Conservation (phyloP, 1,284 basidiomycete genomes). For the Ceratobasidium sp. region DNA sequence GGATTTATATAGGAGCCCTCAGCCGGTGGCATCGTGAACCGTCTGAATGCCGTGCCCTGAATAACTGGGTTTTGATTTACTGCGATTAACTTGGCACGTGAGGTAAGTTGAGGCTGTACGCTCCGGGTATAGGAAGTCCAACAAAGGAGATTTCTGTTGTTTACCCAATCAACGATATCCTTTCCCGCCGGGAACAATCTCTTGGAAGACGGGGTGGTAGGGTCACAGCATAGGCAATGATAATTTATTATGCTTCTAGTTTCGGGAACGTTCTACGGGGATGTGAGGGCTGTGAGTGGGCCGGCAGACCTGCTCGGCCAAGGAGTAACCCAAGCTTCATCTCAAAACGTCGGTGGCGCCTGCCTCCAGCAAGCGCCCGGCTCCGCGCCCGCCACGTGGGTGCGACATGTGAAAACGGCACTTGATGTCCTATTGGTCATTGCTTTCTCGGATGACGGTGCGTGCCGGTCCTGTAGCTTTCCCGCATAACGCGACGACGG, state of each 20-base stretch:
- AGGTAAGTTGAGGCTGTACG: conserved; percentile 9
- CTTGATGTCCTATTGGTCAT: conserved; percentile 26
- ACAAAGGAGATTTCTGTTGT: background rate
- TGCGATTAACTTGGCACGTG: background rate
- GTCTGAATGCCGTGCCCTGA: background rate
- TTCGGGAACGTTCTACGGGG: too few species aligned
- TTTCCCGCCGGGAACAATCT: too few species aligned
- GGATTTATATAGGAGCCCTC: background rate
- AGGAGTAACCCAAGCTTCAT: too few species aligned
- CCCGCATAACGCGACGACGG: conserved; percentile 37
- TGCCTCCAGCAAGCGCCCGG: background rate
- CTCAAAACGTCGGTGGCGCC: too few species aligned
- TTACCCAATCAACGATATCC: background rate
- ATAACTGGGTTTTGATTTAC: background rate
- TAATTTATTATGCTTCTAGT: too few species aligned
- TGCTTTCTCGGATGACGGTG: conserved; percentile 35
- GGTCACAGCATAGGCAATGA: background rate
- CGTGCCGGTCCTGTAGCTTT: conserved; percentile 26
- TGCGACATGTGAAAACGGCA: conserved; percentile 30
- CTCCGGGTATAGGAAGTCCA: background rate
- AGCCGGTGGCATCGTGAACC: background rate
- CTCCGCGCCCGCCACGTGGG: background rate
- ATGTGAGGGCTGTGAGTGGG: too few species aligned
- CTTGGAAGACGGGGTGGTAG: background rate
- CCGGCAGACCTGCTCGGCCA: background rate